Evolutionary conservation across 2,329 filamentous ascomycete genomes (phyloP).

Genomic region (Trichoderma sp.): DNA sequence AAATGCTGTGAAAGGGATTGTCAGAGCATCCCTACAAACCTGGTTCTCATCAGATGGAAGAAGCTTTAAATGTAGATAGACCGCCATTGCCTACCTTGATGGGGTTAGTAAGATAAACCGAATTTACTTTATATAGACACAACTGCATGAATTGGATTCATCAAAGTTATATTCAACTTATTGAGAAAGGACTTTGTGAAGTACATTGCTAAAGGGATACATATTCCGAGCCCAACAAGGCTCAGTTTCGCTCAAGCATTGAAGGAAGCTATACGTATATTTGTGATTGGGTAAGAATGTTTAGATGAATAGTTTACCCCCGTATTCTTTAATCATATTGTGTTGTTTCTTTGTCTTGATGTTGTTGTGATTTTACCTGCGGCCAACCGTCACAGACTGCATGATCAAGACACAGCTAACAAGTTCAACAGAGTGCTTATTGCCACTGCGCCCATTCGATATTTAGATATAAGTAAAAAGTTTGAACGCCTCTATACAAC

Average conservation of each 20-base stretch:
- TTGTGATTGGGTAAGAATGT: neutral
- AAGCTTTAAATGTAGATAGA: neutral
- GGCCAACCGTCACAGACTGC: neutral
- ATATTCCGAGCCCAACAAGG: too few relatives aligned
- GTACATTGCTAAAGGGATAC: too few relatives aligned
- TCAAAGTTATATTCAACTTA: neutral
- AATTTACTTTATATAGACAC: neutral
- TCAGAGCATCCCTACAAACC: too few relatives aligned
- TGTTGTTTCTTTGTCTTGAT: neutral
- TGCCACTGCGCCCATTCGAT: too few relatives aligned
- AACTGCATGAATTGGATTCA: neutral
- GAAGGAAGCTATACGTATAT: accelerated
- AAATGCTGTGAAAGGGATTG: too few relatives aligned
- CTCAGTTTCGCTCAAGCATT: neutral
- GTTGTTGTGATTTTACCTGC: neutral
- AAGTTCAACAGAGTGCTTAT: neutral
- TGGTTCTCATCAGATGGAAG: too few relatives aligned
- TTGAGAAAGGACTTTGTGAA: too few relatives aligned
- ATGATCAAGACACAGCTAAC: neutral
- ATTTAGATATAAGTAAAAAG: too few relatives aligned
- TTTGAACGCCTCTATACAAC: neutral
- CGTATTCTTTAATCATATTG: neutral
- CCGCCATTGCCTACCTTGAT: neutral
- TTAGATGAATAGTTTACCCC: neutral
- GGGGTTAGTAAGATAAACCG: neutral